Percentiles rank a stretch among this genome's conserved stretches.
Conservation (phyloP, 139 green algal genomes). For the Asterochloris erici region DNA sequence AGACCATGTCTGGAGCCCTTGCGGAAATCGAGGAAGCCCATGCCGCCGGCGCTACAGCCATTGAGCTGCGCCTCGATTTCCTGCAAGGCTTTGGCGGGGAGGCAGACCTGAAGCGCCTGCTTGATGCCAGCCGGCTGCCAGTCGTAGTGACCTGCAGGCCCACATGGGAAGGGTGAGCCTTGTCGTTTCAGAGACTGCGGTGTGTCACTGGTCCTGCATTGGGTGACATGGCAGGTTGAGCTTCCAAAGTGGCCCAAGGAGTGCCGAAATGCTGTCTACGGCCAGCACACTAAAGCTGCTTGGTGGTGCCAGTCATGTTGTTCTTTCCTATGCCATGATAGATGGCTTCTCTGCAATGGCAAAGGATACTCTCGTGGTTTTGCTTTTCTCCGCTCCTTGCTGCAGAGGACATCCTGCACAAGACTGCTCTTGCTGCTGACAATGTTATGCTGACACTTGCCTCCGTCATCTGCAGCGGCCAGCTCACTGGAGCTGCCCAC, state of each 20-base stretch:
- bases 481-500: too few species aligned
- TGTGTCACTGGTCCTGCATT: background rate
- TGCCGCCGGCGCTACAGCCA: slow-evolving; percentile 63
- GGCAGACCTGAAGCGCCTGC: slow-evolving; percentile 56
- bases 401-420: too few species aligned
- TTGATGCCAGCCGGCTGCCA: slow-evolving; percentile 55
- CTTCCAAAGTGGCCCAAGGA: background rate
- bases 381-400: too few species aligned
- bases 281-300: background rate
- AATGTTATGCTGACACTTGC: too few species aligned
- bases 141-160: slow-evolving; percentile 86
- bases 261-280: background rate
- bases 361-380: too few species aligned
- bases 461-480: too few species aligned
- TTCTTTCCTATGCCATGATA: background rate
- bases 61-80: slow-evolving; percentile 90
- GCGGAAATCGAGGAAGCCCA: slow-evolving; percentile 62
- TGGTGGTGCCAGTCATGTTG: background rate
- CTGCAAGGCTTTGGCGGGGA: slow-evolving; percentile 53
- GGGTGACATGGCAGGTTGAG: background rate
- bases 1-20: slow-evolving; percentile 55
- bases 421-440: too few species aligned
- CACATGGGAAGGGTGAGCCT: slow-evolving; percentile 83
- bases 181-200: background rate
- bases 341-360: background rate